phyloP scores from a whole-genome alignment of 1,284 basidiomycete species.

The Earliella scabrosa region DNA sequence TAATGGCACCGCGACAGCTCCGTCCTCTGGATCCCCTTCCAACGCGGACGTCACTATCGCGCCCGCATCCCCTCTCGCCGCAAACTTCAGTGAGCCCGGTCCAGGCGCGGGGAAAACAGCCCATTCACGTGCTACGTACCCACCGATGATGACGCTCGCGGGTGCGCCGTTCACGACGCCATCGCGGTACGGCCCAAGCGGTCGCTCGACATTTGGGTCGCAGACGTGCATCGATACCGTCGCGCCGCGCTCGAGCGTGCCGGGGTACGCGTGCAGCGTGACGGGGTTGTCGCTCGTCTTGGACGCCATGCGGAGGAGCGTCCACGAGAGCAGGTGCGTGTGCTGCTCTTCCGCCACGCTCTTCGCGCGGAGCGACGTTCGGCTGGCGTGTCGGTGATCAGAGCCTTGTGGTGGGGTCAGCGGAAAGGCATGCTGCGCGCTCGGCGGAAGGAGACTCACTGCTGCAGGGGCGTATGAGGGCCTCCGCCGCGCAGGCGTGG shows the following conservation, averaged over 20 bases:
- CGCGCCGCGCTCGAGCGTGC: slow-evolving; percentile 19
- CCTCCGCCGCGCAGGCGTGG: slow-evolving; percentile 24
- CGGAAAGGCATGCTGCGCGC: background rate
- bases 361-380: slow-evolving; percentile 1
- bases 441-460: slow-evolving; percentile 6
- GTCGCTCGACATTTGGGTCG: slow-evolving; percentile 27
- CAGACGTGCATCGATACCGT: slow-evolving; percentile 22
- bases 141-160: slow-evolving; percentile 22
- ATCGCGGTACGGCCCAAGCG: slow-evolving; percentile 22
- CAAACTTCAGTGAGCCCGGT: slow-evolving; percentile 15
- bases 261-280: slow-evolving; percentile 20
- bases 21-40: slow-evolving; percentile 5
- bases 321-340: slow-evolving; percentile 27
- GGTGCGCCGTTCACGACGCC: slow-evolving; percentile 27
- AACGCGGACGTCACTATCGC: slow-evolving; percentile 16
- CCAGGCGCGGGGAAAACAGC: slow-evolving; percentile 18
- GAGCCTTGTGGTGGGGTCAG: slow-evolving; percentile 4
- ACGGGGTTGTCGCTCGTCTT: slow-evolving; percentile 18
- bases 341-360: slow-evolving; percentile 11
- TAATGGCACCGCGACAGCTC: slow-evolving; percentile 10
- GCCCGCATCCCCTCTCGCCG: slow-evolving; percentile 23
- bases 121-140: slow-evolving; percentile 25
- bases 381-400: background rate
- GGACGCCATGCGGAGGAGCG: slow-evolving; percentile 22
- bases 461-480: slow-evolving; percentile 22